Conservation (phyloP, 2,329 filamentous ascomycete genomes). For the Verruconis gallopava region DNA sequence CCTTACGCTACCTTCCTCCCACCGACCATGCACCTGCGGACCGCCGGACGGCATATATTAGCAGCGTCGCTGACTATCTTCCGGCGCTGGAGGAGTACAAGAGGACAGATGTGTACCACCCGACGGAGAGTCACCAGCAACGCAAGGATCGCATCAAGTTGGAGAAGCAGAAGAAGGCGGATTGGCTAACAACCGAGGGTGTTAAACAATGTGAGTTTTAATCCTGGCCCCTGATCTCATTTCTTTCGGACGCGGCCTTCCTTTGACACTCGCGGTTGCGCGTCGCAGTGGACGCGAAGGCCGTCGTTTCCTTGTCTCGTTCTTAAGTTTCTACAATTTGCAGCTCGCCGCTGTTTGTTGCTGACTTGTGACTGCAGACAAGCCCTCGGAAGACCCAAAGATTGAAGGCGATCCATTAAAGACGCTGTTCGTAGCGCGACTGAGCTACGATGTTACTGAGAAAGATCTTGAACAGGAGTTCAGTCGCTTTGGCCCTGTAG, state of each 20-base stretch:
- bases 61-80: conserved; percentile 63
- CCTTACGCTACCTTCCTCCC: conserved; percentile 77
- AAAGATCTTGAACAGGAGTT: conserved; percentile 90
- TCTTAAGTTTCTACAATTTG: background rate
- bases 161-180: conserved; percentile 61
- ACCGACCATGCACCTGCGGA: conserved; percentile 73
- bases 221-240: no score
- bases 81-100: conserved; percentile 64
- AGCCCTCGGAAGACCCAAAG: conserved; percentile 73
- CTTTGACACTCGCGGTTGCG: no score
- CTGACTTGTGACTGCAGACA: conserved; percentile 40
- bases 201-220: conserved; percentile 48
- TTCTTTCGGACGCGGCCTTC: no score
- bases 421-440: conserved; percentile 80
- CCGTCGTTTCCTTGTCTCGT: background rate
- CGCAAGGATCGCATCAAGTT: conserved; percentile 67
- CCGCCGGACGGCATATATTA: conserved; percentile 59
- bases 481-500: conserved; percentile 83
- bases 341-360: background rate
- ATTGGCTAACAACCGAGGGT: conserved; percentile 51
- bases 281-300: no score
- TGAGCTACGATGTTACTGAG: conserved; percentile 81
- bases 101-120: conserved; percentile 59
- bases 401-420: conserved; percentile 89
- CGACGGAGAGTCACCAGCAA: conserved; percentile 90